A percentile compares a stretch with the other conserved stretches of the same genome.
These are phyloP conservation scores for Pseudocercospora macadamiae DNA, from an alignment of 2,329 filamentous ascomycete genomes.

Conservation along the genomic window DNA sequence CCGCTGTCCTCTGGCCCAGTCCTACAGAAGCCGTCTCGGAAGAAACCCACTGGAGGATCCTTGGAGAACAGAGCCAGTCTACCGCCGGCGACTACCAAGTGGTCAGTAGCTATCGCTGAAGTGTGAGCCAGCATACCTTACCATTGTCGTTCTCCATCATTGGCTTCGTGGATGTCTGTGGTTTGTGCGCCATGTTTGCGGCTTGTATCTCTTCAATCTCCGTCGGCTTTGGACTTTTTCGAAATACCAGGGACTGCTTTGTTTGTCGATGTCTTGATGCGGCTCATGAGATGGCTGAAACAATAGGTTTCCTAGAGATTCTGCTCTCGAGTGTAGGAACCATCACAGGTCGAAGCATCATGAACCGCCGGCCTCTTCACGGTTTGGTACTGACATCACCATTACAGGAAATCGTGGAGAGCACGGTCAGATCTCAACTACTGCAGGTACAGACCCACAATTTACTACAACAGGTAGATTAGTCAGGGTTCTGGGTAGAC, in stretches of 20 bases:
- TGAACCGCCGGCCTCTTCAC: background rate
- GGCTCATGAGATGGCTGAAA: background rate
- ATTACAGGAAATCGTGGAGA: constrained; percentile 12
- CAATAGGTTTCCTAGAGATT: too few species aligned
- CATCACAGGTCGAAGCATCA: constrained; percentile 12
- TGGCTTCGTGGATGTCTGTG: constrained; percentile 28
- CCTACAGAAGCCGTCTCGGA: constrained; percentile 26
- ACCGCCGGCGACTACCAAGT: constrained; percentile 20
- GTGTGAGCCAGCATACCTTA: constrained; percentile 18
- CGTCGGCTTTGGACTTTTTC: too few species aligned
- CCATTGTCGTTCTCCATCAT: constrained; percentile 30
- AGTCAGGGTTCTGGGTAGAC: background rate
- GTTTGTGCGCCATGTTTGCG: constrained; percentile 20
- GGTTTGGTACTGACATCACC: constrained; percentile 18
- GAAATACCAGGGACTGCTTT: too few species aligned
- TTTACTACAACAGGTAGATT: background rate
- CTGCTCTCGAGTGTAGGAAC: too few species aligned
- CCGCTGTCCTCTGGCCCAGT: constrained; percentile 19
- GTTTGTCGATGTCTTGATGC: background rate
- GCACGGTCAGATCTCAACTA: background rate
- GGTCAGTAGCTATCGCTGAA: background rate
- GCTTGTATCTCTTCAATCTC: background rate
- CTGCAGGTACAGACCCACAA: background rate
- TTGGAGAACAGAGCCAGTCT: constrained; percentile 24
- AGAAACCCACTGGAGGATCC: constrained; percentile 20